Evolutionary conservation across 2,329 filamentous ascomycete species (phyloP).

Genomic region (Sclerotiophoma versabilis): DNA sequence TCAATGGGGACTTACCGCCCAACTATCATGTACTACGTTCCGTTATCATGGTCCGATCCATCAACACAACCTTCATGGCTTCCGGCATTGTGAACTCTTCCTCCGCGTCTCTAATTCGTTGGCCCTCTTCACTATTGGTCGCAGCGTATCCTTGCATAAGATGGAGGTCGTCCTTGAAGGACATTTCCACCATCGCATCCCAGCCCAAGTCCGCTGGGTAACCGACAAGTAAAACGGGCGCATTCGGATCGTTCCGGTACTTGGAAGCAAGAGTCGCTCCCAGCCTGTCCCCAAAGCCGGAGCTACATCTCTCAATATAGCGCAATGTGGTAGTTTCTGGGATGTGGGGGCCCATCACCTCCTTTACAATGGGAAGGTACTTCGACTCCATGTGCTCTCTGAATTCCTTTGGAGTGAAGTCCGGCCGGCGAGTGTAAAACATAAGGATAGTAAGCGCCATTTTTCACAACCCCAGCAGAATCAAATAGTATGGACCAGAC

Average conservation of each 20-base stretch:
- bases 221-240: conserved; percentile 32
- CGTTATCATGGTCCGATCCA: background rate
- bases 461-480: too few species aligned
- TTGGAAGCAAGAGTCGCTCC: conserved; percentile 24
- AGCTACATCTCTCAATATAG: conserved; percentile 26
- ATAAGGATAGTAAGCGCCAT: conserved; percentile 6
- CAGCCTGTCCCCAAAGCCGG: conserved; percentile 27
- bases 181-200: conserved; percentile 30
- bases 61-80: conserved; percentile 6
- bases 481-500: too few species aligned
- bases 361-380: conserved; percentile 26
- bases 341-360: conserved; percentile 22
- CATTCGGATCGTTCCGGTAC: conserved; percentile 13
- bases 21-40: background rate
- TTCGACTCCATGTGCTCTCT: conserved; percentile 23
- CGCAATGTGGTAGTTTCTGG: conserved; percentile 17
- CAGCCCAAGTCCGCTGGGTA: conserved; percentile 24
- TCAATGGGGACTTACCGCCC: background rate
- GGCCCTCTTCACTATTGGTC: conserved; percentile 23
- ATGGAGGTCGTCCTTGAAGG: conserved; percentile 34
- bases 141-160: conserved; percentile 30
- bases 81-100: conserved; percentile 25
- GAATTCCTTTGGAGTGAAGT: conserved; percentile 27
- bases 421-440: conserved; percentile 30
- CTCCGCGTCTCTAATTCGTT: conserved; percentile 31